phyloP scores from a whole-genome alignment of 2,329 filamentous ascomycete species.

The Clonostachys chloroleuca region DNA sequence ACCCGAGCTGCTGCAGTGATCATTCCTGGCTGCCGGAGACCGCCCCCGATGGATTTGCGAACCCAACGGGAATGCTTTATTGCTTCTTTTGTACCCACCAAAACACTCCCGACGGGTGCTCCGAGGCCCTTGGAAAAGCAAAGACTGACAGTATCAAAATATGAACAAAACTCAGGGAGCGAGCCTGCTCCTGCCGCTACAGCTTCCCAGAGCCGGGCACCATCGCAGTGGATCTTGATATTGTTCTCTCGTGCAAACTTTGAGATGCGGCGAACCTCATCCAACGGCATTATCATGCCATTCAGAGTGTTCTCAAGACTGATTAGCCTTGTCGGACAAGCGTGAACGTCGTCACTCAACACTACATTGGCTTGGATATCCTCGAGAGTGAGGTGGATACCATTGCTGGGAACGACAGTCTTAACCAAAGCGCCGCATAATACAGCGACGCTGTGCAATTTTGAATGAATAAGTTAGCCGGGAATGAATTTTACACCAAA shows the following conservation, averaged over 20 bases:
- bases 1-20: slow-evolving; percentile 68
- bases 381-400: slow-evolving; percentile 68
- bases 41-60: slow-evolving; percentile 72
- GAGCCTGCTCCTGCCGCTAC: slow-evolving; percentile 65
- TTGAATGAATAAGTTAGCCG: background rate
- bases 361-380: slow-evolving; percentile 66
- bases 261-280: slow-evolving; percentile 65
- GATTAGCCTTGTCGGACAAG: slow-evolving; percentile 76
- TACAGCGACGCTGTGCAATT: slow-evolving; percentile 53
- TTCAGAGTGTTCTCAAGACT: slow-evolving; percentile 82
- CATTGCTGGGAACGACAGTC: slow-evolving; percentile 64
- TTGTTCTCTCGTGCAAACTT: slow-evolving; percentile 60
- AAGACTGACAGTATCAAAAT: slow-evolving; percentile 71
- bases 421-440: slow-evolving; percentile 69
- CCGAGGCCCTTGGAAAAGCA: slow-evolving; percentile 83
- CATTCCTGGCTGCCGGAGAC: slow-evolving; percentile 68
- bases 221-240: slow-evolving; percentile 73
- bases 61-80: slow-evolving; percentile 35
- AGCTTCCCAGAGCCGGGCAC: slow-evolving; percentile 79
- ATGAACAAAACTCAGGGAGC: slow-evolving; percentile 60
- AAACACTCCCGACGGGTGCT: slow-evolving; percentile 73
- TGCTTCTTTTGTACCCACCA: slow-evolving; percentile 46
- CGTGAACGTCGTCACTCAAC: slow-evolving; percentile 67
- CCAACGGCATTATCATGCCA: slow-evolving; percentile 73
- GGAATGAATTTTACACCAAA: background rate